These are phyloP conservation scores for Psophocarpus tetragonolobus DNA, from an alignment of 306 rosid species.

Conservation along the genomic window DNA sequence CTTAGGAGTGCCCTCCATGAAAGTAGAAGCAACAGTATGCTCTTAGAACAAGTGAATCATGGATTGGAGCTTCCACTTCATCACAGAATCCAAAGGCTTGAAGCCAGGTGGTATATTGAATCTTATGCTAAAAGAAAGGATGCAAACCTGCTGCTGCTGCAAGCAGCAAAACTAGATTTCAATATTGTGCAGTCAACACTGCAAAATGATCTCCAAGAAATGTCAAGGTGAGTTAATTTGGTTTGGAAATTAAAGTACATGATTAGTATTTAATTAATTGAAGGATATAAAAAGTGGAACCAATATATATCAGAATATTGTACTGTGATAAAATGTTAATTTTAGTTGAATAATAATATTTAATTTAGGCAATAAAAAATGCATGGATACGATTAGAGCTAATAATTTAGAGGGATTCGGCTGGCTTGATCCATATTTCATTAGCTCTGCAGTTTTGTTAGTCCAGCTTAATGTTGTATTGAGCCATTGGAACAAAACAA, in stretches of 20 bases:
- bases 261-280: too few relatives aligned
- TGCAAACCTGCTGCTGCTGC: slow-evolving; percentile 37
- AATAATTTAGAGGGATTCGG: too few relatives aligned
- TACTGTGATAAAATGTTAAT: not conserved
- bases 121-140: slow-evolving; percentile 39
- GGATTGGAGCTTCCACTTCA: slow-evolving; percentile 55
- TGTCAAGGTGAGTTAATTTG: slow-evolving; percentile 47
- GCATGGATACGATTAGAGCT: not conserved
- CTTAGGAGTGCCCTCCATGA: slow-evolving; percentile 15
- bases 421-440: too few relatives aligned
- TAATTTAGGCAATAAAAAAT: too few relatives aligned
- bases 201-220: slow-evolving; percentile 47
- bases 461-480: too few relatives aligned
- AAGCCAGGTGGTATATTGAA: slow-evolving; percentile 57
- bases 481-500: too few relatives aligned
- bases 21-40: not conserved
- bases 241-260: not conserved
- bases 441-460: too few relatives aligned
- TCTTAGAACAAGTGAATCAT: slow-evolving; percentile 40
- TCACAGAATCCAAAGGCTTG: slow-evolving; percentile 46
- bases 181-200: slow-evolving; percentile 50
- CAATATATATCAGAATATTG: too few relatives aligned
- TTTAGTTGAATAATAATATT: too few relatives aligned
- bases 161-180: slow-evolving; percentile 55
- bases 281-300: not conserved